Evolutionary conservation across 495 filamentous ascomycete species (phyloP).

Genomic region (Aspergillus sparsus): DNA sequence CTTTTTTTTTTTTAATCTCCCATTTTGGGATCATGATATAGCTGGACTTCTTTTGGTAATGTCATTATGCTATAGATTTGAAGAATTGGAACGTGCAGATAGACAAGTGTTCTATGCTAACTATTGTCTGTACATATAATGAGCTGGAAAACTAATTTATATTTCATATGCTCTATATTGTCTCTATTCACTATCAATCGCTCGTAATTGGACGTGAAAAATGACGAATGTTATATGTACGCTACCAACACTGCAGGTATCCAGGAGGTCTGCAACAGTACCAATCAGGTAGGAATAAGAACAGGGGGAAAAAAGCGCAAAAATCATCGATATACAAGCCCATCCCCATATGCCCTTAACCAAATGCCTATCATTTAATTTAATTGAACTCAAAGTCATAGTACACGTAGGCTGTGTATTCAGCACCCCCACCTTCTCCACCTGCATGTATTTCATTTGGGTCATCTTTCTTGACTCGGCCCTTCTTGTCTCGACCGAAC

Average conservation of each 20-base stretch:
- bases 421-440: constrained; percentile 67
- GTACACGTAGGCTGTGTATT: constrained; percentile 95
- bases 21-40: neutral
- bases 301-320: neutral
- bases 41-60: neutral
- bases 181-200: too few relatives aligned
- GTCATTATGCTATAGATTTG: neutral
- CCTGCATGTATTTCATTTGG: constrained; percentile 71
- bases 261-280: neutral
- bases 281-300: constrained; percentile 4
- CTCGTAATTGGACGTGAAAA: too few relatives aligned
- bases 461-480: constrained; percentile 85
- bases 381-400: constrained; percentile 85
- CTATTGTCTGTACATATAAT: constrained; percentile 15
- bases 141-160: neutral
- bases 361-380: constrained; percentile 5
- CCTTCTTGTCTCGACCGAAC: constrained; percentile 91
- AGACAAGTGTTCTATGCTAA: constrained; percentile 3
- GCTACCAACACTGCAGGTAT: constrained; percentile 11
- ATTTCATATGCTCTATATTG: constrained; percentile 1
- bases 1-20: constrained; percentile 2
- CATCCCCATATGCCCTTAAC: neutral
- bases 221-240: constrained; percentile 8
- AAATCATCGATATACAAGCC: neutral
- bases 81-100: constrained; percentile 16